Conservation (phyloP, 345 rosid species). For the Salix arbutifolia region DNA sequence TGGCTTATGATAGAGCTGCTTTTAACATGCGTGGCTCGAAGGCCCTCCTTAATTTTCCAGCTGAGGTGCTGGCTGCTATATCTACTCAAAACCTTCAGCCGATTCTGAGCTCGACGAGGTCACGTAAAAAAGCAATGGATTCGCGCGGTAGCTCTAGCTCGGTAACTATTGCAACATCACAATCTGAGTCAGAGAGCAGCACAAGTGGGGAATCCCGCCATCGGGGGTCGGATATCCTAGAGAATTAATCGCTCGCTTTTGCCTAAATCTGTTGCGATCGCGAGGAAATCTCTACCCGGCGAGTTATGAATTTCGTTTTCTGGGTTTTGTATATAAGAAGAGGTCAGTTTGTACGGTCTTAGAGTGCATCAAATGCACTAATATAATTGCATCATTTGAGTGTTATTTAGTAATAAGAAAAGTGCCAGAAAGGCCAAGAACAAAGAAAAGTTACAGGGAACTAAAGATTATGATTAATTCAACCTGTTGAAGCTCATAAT, state of each 20-base stretch:
- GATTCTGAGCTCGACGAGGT: neutral
- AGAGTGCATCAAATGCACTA: neutral
- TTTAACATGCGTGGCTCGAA: slow-evolving; percentile 58
- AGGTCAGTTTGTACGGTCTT: neutral
- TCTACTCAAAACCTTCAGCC: neutral
- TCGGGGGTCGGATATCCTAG: neutral
- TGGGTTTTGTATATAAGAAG: neutral
- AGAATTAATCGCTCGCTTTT: neutral
- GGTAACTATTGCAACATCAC: slow-evolving; percentile 3
- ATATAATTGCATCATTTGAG: neutral
- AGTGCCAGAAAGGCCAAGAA: neutral
- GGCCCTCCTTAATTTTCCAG: slow-evolving; percentile 64
- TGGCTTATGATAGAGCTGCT: slow-evolving; percentile 64
- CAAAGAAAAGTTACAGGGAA: neutral
- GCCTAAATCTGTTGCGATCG: neutral
- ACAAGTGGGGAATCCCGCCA: slow-evolving; percentile 7
- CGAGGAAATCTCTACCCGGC: neutral
- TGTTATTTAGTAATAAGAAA: neutral
- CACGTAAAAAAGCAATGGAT: slow-evolving; percentile 4
- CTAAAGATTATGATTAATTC: neutral
- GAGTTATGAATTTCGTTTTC: neutral
- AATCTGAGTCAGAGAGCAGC: slow-evolving; percentile 27
- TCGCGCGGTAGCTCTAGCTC: slow-evolving; percentile 12
- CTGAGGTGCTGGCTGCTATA: slow-evolving; percentile 25
- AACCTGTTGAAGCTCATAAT: neutral